Evolutionary conservation across 257 asterid species (phyloP).

Genomic region (Fraxinus excelsior): DNA sequence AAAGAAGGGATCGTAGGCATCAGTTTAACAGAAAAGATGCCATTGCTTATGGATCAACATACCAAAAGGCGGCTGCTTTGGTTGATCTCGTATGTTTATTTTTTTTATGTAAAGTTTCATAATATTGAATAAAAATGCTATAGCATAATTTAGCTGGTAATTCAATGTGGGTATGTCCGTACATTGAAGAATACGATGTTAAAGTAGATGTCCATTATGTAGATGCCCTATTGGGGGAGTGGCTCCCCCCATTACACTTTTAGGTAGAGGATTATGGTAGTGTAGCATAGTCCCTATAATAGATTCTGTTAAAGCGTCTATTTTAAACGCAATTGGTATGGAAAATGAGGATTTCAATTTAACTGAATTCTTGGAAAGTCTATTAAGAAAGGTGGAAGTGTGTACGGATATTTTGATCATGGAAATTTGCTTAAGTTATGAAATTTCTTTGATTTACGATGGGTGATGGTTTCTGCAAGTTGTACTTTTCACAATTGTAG

Average conservation of each 20-base stretch:
- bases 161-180: slow-evolving; percentile 1
- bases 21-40: slow-evolving; percentile 57
- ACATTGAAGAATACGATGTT: slow-evolving; percentile 7
- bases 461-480: background rate
- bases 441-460: background rate
- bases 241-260: no score
- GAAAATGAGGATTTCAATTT: background rate
- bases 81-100: slow-evolving; percentile 83
- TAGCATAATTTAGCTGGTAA: background rate
- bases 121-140: slow-evolving; percentile 2
- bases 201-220: background rate
- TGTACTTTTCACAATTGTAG: background rate
- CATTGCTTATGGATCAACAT: slow-evolving; percentile 77
- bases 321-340: background rate
- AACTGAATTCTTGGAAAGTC: background rate
- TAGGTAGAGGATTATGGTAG: no score
- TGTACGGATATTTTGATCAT: background rate
- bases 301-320: background rate
- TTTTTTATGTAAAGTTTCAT: background rate
- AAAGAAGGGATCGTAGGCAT: slow-evolving; percentile 28
- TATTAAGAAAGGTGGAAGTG: slow-evolving; percentile 2
- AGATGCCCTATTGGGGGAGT: no score
- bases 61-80: slow-evolving; percentile 92
- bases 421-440: slow-evolving; percentile 2
- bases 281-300: no score